These are phyloP conservation scores for Penicillium aurantiogriseum DNA, from an alignment of 2,329 filamentous ascomycete genomes.

Conservation along the genomic window DNA sequence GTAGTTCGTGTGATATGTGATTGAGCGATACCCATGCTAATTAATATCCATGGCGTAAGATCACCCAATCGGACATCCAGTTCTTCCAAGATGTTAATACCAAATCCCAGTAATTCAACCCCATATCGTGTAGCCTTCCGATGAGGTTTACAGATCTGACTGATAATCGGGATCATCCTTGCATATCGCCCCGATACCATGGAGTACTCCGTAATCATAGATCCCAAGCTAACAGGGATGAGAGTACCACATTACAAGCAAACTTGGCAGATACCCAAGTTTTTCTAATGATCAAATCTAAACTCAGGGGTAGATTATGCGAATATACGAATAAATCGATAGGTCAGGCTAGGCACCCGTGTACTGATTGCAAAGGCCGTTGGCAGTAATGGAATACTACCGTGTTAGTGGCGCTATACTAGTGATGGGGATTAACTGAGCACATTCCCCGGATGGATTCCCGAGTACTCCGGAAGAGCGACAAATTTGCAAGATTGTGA, in stretches of 20 bases:
- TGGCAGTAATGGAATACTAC: background rate
- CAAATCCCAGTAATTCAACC: background rate
- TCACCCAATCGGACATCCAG: background rate
- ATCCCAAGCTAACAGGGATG: background rate
- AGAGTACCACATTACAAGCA: background rate
- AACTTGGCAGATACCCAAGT: background rate
- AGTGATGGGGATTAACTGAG: background rate
- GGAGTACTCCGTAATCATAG: background rate
- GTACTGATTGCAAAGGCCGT: background rate
- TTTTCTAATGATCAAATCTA: background rate
- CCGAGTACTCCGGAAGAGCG: background rate
- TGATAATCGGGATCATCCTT: background rate
- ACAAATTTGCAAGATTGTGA: slow-evolving; percentile 1
- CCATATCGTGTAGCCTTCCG: background rate
- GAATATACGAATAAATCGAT: background rate
- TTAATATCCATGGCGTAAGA: background rate
- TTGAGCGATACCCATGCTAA: background rate
- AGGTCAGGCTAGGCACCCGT: background rate
- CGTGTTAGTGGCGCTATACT: background rate
- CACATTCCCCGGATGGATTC: background rate
- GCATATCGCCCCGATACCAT: background rate
- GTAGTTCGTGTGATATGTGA: background rate
- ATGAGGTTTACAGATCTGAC: background rate
- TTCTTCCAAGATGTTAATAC: background rate
- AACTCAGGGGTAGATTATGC: background rate